Percentiles rank a stretch among this genome's conserved stretches.
Conservation (phyloP, 169 alveolate genomes). For the Perkinsus marinus region DNA sequence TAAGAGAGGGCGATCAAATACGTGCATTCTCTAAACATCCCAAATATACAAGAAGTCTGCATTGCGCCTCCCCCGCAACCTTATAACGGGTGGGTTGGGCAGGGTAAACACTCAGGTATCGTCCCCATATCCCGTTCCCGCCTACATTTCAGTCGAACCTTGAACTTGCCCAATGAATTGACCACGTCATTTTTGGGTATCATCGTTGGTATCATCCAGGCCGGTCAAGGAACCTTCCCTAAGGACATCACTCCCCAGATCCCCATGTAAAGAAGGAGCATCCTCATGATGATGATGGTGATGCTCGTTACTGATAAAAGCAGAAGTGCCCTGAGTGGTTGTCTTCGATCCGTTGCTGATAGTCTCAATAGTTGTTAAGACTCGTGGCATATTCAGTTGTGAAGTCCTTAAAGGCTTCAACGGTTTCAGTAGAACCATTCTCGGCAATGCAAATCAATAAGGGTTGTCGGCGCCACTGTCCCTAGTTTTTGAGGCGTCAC, state of each 20-base stretch:
- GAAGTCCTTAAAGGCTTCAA: neutral
- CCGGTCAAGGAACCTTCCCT: neutral
- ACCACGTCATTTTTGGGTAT: slow-evolving; percentile 40
- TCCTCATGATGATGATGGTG: too few species aligned
- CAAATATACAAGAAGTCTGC: too few species aligned
- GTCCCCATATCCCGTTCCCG: too few species aligned
- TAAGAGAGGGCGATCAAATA: too few species aligned
- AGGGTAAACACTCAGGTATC: too few species aligned
- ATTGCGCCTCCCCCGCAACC: too few species aligned
- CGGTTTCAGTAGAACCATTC: neutral
- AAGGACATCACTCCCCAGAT: neutral
- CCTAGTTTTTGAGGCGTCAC: neutral
- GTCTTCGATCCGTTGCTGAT: neutral
- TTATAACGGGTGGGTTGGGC: too few species aligned
- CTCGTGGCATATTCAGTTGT: neutral
- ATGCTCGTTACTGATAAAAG: neutral
- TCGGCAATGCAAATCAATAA: neutral
- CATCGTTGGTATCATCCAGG: slow-evolving; percentile 35
- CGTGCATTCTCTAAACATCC: too few species aligned
- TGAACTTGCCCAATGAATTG: too few species aligned
- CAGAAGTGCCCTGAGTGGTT: neutral
- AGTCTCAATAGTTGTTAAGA: neutral
- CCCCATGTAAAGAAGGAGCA: neutral
- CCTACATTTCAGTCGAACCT: too few species aligned
- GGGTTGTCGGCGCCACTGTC: neutral